Percentiles rank a stretch among this genome's conserved stretches.
phyloP scores from a whole-genome alignment of 345 rosid genomes.

The Punica granatum region DNA sequence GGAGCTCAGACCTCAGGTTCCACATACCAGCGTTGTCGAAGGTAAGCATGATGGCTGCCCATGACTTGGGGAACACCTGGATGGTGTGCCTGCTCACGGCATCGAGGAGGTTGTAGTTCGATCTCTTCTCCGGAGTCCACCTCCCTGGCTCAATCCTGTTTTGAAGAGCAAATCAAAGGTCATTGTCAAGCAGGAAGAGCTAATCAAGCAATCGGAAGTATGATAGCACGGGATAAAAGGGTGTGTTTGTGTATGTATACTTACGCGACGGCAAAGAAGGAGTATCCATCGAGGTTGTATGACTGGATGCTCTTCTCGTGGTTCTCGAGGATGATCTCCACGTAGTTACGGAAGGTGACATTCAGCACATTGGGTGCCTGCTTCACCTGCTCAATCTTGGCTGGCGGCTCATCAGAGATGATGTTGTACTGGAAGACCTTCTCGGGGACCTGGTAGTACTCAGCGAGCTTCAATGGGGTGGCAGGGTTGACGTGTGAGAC shows the following conservation, averaged over 20 bases:
- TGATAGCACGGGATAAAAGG: neutral
- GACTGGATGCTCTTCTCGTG: conserved; percentile 23
- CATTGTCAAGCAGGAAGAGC: neutral
- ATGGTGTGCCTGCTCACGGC: conserved; percentile 22
- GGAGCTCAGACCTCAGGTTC: conserved; percentile 16
- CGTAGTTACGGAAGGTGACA: conserved; percentile 16
- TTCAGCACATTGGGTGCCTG: conserved; percentile 12
- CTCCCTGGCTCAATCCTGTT: conserved; percentile 22
- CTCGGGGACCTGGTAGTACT: conserved; percentile 10
- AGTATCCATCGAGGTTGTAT: conserved; percentile 19
- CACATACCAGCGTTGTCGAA: conserved; percentile 23
- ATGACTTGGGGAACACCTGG: conserved; percentile 21
- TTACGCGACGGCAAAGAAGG: conserved; percentile 17
- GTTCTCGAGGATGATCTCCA: conserved; percentile 24
- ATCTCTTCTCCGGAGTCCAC: conserved; percentile 21
- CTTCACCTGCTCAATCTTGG: neutral
- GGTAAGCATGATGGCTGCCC: conserved; percentile 23
- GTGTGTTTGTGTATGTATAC: neutral
- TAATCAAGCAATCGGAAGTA: neutral
- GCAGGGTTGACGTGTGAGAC: conserved; percentile 14
- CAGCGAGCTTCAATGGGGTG: conserved; percentile 18
- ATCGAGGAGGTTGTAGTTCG: conserved; percentile 20
- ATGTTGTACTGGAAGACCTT: conserved; percentile 16
- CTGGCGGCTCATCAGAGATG: conserved; percentile 11
- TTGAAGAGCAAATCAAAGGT: neutral